These are phyloP conservation scores for Tarenaya hassleriana DNA, from an alignment of 345 rosid genomes.

Conservation along the genomic window DNA sequence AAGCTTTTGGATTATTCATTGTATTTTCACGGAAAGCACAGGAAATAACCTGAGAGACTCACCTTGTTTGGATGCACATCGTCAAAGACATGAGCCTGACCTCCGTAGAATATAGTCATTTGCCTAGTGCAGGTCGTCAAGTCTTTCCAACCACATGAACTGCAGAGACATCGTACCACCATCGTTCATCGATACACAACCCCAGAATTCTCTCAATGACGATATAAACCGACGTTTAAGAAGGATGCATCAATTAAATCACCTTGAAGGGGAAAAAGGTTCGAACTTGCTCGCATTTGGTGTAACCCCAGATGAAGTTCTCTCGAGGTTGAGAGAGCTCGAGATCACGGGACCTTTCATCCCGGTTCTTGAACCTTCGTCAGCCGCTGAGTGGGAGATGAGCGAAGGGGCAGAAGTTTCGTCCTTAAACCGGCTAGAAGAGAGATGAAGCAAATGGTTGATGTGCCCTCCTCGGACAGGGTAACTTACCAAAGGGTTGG, in stretches of 20 bases:
- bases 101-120: conserved; percentile 96
- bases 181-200: background rate
- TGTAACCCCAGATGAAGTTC: conserved; percentile 30
- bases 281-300: conserved; percentile 37
- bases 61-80: conserved; percentile 97
- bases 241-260: conserved; percentile 19
- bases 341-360: conserved; percentile 63
- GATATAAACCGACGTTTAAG: background rate
- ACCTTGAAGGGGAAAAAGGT: conserved; percentile 47
- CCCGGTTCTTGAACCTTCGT: conserved; percentile 99
- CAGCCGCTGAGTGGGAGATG: conserved; percentile 77
- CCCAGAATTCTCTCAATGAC: too few species aligned
- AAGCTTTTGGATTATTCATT: background rate
- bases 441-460: conserved; percentile 50
- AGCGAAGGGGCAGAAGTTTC: conserved; percentile 39
- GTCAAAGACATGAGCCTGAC: conserved; percentile 99
- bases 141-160: conserved; percentile 43
- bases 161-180: conserved; percentile 9
- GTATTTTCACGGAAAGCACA: too few species aligned
- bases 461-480: conserved; percentile 53
- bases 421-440: conserved; percentile 64
- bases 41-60: background rate
- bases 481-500: conserved; percentile 44
- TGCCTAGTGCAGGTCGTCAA: conserved; percentile 53
- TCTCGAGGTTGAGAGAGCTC: conserved; percentile 48